Evolutionary conservation across 768 basidiomycete genomes (phyloP).

Genomic region (Termitomyces bulborhizus): DNA sequence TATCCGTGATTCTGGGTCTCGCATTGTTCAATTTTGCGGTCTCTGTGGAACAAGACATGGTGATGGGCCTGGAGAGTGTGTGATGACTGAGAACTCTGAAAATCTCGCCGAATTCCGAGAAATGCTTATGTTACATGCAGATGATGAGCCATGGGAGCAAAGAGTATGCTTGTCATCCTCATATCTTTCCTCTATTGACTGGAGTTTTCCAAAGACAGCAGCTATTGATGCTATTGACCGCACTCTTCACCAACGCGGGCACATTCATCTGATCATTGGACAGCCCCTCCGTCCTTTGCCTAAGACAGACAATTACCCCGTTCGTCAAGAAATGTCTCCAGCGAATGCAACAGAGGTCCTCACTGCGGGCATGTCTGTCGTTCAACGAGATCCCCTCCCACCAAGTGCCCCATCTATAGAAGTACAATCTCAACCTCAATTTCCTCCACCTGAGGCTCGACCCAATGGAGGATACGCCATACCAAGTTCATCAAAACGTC

Average conservation of each 20-base stretch:
- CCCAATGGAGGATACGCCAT: slow-evolving; percentile 1
- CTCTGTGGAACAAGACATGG: slow-evolving; percentile 56
- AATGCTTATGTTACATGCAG: slow-evolving; percentile 57
- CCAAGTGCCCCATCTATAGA: neutral
- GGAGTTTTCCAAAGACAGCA: slow-evolving; percentile 29
- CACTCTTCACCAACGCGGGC: slow-evolving; percentile 49
- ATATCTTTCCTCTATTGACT: neutral
- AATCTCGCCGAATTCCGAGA: slow-evolving; percentile 66
- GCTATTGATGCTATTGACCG: slow-evolving; percentile 71
- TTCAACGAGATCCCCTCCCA: neutral
- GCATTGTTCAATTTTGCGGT: slow-evolving; percentile 36
- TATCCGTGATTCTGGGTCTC: slow-evolving; percentile 12
- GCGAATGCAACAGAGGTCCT: neutral
- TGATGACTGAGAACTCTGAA: slow-evolving; percentile 59
- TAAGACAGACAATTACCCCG: neutral
- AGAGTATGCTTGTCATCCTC: slow-evolving; percentile 37
- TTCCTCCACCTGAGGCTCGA: neutral
- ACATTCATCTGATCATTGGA: slow-evolving; percentile 48
- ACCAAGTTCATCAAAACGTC: slow-evolving; percentile 28
- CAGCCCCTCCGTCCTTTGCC: slow-evolving; percentile 59
- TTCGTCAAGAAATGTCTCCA: neutral
- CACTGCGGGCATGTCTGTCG: neutral
- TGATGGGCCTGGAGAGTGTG: slow-evolving; percentile 39
- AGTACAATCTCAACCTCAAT: neutral
- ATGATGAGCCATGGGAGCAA: slow-evolving; percentile 60